Conservation (phyloP, 768 basidiomycete genomes). For the Podaxis rugospora region DNA sequence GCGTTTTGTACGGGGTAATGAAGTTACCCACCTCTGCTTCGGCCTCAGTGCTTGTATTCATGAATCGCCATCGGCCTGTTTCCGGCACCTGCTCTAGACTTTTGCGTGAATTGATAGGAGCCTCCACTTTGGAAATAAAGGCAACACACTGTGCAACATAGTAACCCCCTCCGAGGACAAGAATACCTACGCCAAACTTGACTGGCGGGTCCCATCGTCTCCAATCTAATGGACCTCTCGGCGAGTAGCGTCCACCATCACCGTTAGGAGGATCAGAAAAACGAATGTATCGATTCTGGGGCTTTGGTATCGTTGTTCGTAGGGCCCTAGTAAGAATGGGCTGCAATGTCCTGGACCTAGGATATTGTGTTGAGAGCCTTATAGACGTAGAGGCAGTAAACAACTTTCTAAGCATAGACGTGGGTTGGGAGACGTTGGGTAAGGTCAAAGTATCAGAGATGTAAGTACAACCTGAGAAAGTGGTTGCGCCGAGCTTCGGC, state of each 20-base stretch:
- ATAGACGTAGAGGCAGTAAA: not conserved
- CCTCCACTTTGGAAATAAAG: not conserved
- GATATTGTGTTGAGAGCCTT: not conserved
- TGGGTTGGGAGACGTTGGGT: not conserved
- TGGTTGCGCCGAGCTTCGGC: not conserved
- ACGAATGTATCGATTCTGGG: slow-evolving; percentile 4
- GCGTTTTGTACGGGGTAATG: not conserved
- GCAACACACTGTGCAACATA: slow-evolving; percentile 31
- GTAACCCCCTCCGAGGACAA: slow-evolving; percentile 20
- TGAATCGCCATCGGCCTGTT: slow-evolving; percentile 86
- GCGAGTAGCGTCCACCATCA: not conserved
- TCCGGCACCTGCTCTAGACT: slow-evolving; percentile 85
- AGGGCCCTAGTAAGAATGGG: not conserved
- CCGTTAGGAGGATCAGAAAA: not conserved
- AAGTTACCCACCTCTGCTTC: slow-evolving; percentile 49
- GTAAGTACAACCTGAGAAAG: too few relatives aligned
- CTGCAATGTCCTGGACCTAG: too few relatives aligned
- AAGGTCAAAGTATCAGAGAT: too few relatives aligned
- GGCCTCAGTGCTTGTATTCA: slow-evolving; percentile 59
- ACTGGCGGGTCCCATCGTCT: slow-evolving; percentile 3
- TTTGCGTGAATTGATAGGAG: not conserved
- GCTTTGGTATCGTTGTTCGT: not conserved
- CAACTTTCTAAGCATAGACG: not conserved
- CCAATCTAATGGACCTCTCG: not conserved
- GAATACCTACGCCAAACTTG: slow-evolving; percentile 2